Conservation (phyloP, 2,329 filamentous ascomycete genomes). For the Hypoxylon sp. region DNA sequence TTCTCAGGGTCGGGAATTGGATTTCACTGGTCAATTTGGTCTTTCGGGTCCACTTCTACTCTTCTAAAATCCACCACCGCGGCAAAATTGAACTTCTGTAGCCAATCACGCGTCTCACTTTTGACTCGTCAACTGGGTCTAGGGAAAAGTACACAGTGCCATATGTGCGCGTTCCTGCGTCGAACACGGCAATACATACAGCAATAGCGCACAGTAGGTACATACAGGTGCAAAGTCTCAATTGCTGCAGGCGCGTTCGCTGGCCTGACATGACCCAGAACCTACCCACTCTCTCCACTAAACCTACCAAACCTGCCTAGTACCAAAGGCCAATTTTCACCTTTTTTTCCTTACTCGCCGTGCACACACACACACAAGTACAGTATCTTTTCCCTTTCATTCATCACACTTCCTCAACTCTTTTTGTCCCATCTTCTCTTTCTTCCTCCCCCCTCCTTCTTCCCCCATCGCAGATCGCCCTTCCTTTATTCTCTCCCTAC, state of each 20-base stretch:
- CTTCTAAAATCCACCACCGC: conserved; percentile 34
- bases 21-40: conserved; percentile 42
- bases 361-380: conserved; percentile 30
- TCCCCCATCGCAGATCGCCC: conserved; percentile 51
- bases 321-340: conserved; percentile 33
- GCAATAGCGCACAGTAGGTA: conserved; percentile 10
- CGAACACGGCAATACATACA: conserved; percentile 4
- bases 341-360: conserved; percentile 25
- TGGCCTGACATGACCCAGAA: conserved; percentile 24
- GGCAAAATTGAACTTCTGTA: conserved; percentile 38
- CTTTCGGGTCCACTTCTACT: conserved; percentile 23
- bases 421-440: conserved; percentile 52
- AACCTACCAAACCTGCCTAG: no score
- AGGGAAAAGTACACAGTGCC: conserved; percentile 32
- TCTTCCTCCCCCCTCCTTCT: conserved; percentile 52
- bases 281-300: conserved; percentile 18
- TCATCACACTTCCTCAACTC: conserved; percentile 36
- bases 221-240: background rate
- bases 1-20: conserved; percentile 18
- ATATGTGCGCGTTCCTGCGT: background rate
- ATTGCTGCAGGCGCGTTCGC: conserved; percentile 18
- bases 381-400: conserved; percentile 41
- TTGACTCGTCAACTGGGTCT: conserved; percentile 22
- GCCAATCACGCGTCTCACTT: conserved; percentile 31
- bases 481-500: conserved; percentile 56